Percentiles rank a stretch among this genome's conserved stretches.
These are phyloP conservation scores for Calophaca sinica DNA, from an alignment of 306 rosid species.

Conservation along the genomic window DNA sequence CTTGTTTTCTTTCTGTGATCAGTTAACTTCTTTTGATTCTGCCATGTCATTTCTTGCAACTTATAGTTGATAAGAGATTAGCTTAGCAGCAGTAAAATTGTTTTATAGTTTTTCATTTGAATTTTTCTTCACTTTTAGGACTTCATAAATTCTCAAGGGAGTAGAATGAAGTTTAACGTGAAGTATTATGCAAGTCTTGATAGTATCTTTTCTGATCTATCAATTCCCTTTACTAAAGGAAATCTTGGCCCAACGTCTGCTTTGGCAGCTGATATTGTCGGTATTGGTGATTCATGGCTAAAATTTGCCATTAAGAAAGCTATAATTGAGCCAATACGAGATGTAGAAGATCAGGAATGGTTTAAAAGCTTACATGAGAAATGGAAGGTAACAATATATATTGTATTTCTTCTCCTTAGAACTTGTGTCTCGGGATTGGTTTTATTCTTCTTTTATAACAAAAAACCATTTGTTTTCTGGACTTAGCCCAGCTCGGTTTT, in stretches of 20 bases:
- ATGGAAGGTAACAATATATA: slow-evolving; percentile 86
- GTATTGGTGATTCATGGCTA: slow-evolving; percentile 96
- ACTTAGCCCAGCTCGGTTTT: slow-evolving; percentile 30
- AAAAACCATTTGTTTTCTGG: slow-evolving; percentile 23
- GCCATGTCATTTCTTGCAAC: slow-evolving; percentile 24
- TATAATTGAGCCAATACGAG: slow-evolving; percentile 74
- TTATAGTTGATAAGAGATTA: slow-evolving; percentile 21
- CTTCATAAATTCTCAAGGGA: slow-evolving; percentile 87
- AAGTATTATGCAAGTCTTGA: slow-evolving; percentile 73
- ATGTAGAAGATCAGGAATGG: slow-evolving; percentile 90
- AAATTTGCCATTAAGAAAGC: slow-evolving; percentile 67
- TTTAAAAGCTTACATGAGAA: slow-evolving; percentile 68
- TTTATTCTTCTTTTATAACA: slow-evolving; percentile 8
- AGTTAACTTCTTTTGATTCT: slow-evolving; percentile 14
- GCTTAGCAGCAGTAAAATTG: neutral
- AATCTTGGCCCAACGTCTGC: slow-evolving; percentile 63
- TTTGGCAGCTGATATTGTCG: slow-evolving; percentile 80
- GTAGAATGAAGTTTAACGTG: slow-evolving; percentile 62
- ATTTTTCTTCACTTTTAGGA: slow-evolving; percentile 62
- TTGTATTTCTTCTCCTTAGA: slow-evolving; percentile 33
- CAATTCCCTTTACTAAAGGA: slow-evolving; percentile 56
- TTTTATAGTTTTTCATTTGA: slow-evolving; percentile 15
- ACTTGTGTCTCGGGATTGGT: neutral
- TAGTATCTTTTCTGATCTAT: slow-evolving; percentile 73
- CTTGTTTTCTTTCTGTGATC: slow-evolving; percentile 14